phyloP scores from a whole-genome alignment of 2,329 filamentous ascomycete species.

The Domatiomyces catenatus region DNA sequence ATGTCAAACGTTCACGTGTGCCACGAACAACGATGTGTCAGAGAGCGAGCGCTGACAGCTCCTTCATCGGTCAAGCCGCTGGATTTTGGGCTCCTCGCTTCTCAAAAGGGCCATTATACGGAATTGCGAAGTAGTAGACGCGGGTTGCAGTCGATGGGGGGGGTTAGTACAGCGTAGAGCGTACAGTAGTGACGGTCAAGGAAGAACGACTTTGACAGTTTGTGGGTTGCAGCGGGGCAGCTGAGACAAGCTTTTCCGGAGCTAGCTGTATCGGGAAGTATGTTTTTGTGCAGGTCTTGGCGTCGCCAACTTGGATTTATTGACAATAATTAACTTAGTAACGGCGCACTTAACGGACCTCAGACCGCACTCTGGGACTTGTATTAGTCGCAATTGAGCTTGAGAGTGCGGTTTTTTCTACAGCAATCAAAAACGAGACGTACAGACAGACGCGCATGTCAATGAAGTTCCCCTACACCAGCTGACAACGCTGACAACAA shows the following conservation, averaged over 20 bases:
- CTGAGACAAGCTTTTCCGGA: background rate
- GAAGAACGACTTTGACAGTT: too few relatives aligned
- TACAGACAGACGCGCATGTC: background rate
- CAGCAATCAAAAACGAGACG: background rate
- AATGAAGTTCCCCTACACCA: background rate
- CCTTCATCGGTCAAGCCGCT: too few relatives aligned
- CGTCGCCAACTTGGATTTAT: background rate
- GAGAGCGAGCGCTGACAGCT: too few relatives aligned
- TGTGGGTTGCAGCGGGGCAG: background rate
- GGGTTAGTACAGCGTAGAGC: too few relatives aligned
- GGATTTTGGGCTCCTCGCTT: too few relatives aligned
- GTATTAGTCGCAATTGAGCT: background rate
- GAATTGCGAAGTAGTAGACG: too few relatives aligned
- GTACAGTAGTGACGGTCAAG: too few relatives aligned
- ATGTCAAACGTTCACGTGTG: too few relatives aligned
- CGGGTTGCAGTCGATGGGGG: too few relatives aligned
- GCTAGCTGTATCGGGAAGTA: background rate
- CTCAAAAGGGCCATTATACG: too few relatives aligned
- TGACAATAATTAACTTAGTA: background rate
- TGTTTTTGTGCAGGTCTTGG: background rate
- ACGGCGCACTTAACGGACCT: too few relatives aligned
- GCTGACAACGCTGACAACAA: background rate
- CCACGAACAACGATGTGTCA: too few relatives aligned
- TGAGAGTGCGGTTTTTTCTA: background rate
- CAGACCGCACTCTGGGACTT: background rate